Evolutionary conservation across 257 asterid genomes (phyloP).

Genomic region (Henckelia pumila): DNA sequence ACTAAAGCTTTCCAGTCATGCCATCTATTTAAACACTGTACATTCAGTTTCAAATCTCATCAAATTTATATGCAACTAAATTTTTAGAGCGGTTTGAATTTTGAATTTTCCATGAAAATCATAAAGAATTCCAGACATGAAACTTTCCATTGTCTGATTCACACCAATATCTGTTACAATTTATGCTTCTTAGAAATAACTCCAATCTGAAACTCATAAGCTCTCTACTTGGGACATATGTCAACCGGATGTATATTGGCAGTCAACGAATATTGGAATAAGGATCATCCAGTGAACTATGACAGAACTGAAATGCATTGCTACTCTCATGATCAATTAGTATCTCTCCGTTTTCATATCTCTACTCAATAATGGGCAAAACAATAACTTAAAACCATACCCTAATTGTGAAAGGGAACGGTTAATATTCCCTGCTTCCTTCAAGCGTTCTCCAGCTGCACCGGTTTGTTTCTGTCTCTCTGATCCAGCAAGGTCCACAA

Average conservation of each 20-base stretch:
- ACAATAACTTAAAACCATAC: conserved; percentile 38
- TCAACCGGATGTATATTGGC: conserved; percentile 11
- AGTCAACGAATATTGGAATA: conserved; percentile 5
- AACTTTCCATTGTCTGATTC: not conserved
- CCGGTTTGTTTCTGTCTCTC: conserved; percentile 98
- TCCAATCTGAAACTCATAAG: conserved; percentile 5
- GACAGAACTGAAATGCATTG: conserved; percentile 14
- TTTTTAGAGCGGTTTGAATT: no score
- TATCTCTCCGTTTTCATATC: not conserved
- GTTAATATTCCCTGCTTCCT: conserved; percentile 97
- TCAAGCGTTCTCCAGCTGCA: conserved; percentile 98
- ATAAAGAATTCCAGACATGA: not conserved
- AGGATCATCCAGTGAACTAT: conserved; percentile 12
- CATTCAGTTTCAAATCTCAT: not conserved
- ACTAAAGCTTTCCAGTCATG: not conserved
- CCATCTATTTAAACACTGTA: not conserved
- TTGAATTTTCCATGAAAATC: no score
- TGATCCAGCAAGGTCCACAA: conserved; percentile 99
- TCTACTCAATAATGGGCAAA: not conserved
- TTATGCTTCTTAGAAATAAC: not conserved
- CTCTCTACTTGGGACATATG: conserved; percentile 1
- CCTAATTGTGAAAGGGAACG: conserved; percentile 98
- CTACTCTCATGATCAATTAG: conserved; percentile 3
- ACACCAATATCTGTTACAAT: not conserved
- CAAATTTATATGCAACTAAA: no score